Evolutionary conservation across 1,284 basidiomycete genomes (phyloP).

Genomic region (Termitomyces sp.): DNA sequence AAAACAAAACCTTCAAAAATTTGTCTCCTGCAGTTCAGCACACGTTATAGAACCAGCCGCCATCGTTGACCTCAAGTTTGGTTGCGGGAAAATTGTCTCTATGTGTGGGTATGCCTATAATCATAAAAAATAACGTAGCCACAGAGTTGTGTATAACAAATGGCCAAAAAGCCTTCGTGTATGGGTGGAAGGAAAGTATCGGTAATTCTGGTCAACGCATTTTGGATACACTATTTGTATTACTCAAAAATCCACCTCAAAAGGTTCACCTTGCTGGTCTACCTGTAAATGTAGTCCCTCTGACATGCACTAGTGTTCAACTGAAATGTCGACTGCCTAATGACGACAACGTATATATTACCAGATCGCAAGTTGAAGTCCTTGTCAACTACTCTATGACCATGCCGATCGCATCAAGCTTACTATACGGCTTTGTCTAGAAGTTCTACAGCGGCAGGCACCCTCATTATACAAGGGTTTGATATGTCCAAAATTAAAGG

Average conservation of each 20-base stretch:
- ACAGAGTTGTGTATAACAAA: conserved; percentile 30
- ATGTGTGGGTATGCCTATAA: neutral
- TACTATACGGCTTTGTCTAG: neutral
- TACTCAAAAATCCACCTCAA: conserved; percentile 23
- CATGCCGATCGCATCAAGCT: conserved; percentile 4
- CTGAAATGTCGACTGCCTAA: conserved; percentile 24
- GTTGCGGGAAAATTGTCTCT: neutral
- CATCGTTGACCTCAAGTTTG: neutral
- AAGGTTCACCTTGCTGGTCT: conserved; percentile 27
- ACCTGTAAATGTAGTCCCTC: conserved; percentile 36
- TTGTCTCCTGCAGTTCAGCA: too few relatives aligned
- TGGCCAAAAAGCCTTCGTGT: conserved; percentile 28
- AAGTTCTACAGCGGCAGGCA: neutral
- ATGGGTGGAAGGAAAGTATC: conserved; percentile 18
- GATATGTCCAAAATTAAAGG: conserved; percentile 16
- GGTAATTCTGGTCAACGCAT: conserved; percentile 13
- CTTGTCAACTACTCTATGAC: conserved; percentile 30
- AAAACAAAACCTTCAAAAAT: too few relatives aligned
- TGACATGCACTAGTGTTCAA: conserved; percentile 17
- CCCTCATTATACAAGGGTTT: conserved; percentile 1
- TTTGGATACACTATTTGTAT: conserved; percentile 35
- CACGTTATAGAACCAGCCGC: neutral
- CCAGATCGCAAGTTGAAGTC: conserved; percentile 30
- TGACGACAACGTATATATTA: conserved; percentile 21
- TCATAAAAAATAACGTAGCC: neutral